phyloP scores from a whole-genome alignment of 768 basidiomycete genomes.

The Xanthoconium purpureum region DNA sequence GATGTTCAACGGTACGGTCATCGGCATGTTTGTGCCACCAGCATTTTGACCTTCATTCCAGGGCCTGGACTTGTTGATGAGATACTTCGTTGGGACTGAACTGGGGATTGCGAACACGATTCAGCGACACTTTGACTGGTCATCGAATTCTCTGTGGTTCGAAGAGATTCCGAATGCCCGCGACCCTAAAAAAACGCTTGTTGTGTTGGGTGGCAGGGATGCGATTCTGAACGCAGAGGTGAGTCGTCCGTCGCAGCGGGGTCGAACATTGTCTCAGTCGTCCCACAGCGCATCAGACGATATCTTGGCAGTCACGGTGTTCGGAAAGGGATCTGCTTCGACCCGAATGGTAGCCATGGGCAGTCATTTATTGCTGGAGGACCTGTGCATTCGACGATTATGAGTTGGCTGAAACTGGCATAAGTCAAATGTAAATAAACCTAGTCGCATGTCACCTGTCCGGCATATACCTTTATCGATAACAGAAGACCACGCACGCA shows the following conservation, averaged over 20 bases:
- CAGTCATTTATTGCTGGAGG: conserved; percentile 53
- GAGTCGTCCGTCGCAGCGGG: conserved; percentile 8
- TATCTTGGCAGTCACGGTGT: conserved; percentile 79
- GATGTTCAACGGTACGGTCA: conserved; percentile 52
- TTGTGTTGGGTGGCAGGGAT: conserved; percentile 83
- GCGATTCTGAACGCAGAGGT: conserved; percentile 74
- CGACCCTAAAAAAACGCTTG: conserved; percentile 62
- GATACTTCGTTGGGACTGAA: conserved; percentile 86
- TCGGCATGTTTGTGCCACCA: neutral
- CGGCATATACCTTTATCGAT: conserved; percentile 19
- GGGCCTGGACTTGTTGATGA: conserved; percentile 78
- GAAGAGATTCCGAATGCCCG: conserved; percentile 83
- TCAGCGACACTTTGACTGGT: conserved; percentile 82
- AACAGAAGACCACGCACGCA: conserved; percentile 9
- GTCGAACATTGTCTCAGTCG: neutral
- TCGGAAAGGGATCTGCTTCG: conserved; percentile 60
- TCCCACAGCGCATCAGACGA: conserved; percentile 57
- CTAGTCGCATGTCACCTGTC: neutral
- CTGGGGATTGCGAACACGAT: conserved; percentile 84
- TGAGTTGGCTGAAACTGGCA: conserved; percentile 54
- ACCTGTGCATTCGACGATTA: conserved; percentile 51
- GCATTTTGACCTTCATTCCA: conserved; percentile 28
- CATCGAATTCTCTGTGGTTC: conserved; percentile 83
- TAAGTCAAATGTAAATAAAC: conserved; percentile 13
- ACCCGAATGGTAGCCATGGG: conserved; percentile 62